These are phyloP conservation scores for Nicotiana paniculata DNA, from an alignment of 257 asterid genomes.

Conservation along the genomic window DNA sequence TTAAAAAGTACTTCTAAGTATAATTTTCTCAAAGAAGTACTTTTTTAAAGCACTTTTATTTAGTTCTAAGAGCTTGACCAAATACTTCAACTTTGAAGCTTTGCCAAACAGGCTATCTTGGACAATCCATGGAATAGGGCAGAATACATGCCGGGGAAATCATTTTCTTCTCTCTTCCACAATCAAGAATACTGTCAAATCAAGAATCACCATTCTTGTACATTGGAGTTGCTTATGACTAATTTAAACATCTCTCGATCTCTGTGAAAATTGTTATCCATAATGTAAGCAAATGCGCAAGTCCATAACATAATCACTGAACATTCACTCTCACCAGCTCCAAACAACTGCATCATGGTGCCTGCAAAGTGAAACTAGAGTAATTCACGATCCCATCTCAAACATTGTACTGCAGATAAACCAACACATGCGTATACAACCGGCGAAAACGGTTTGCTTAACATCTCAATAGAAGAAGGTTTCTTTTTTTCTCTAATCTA, in stretches of 20 bases:
- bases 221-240: not conserved
- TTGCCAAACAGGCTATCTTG: too few species aligned
- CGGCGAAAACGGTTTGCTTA: too few species aligned
- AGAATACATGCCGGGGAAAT: too few species aligned
- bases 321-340: constrained; percentile 72
- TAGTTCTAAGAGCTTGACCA: too few species aligned
- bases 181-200: too few species aligned
- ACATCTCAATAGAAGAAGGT: too few species aligned
- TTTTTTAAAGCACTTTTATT: too few species aligned
- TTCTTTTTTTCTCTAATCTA: not conserved
- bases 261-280: constrained; percentile 54
- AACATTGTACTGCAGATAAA: not conserved
- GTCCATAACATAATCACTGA: constrained; percentile 72
- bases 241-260: not conserved
- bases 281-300: constrained; percentile 35
- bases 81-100: too few species aligned
- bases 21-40: too few species aligned
- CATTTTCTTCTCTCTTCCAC: too few species aligned
- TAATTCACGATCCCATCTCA: not conserved
- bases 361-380: constrained; percentile 23
- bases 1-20: too few species aligned
- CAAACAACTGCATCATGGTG: constrained; percentile 70
- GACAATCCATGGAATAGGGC: too few species aligned
- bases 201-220: not conserved
- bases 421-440: not conserved